A percentile compares a stretch with the other conserved stretches of the same genome.
These are phyloP conservation scores for Cryptococcus sp. DNA, from an alignment of 1,284 basidiomycete species.

Conservation along the genomic window DNA sequence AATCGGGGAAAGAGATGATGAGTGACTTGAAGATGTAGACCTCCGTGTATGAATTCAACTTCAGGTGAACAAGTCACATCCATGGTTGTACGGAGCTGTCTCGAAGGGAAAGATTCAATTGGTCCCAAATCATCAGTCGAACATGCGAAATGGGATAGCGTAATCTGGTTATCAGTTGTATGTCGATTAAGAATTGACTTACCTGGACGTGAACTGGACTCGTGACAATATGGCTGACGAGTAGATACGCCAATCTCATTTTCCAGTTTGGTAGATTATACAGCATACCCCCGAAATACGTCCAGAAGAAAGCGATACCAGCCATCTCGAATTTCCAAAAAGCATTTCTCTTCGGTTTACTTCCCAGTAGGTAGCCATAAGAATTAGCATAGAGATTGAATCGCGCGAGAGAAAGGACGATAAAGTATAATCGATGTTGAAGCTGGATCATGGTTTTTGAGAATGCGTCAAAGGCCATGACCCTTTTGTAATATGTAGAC, in stretches of 20 bases:
- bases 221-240: slow-evolving; percentile 54
- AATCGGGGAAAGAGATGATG: slow-evolving; percentile 96
- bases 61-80: slow-evolving; percentile 84
- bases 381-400: slow-evolving; percentile 94
- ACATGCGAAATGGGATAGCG: slow-evolving; percentile 95
- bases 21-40: slow-evolving; percentile 88
- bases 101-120: slow-evolving; percentile 81
- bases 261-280: slow-evolving; percentile 43
- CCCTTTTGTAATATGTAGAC: slow-evolving; percentile 92
- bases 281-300: slow-evolving; percentile 52
- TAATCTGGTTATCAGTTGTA: slow-evolving; percentile 61
- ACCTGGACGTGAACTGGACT: slow-evolving; percentile 56
- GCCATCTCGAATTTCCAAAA: slow-evolving; percentile 50
- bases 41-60: slow-evolving; percentile 87
- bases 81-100: slow-evolving; percentile 92
- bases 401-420: slow-evolving; percentile 84
- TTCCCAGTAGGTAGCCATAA: slow-evolving; percentile 64
- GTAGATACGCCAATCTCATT: slow-evolving; percentile 50
- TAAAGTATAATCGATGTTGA: slow-evolving; percentile 91
- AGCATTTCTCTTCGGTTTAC: slow-evolving; percentile 43
- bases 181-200: slow-evolving; percentile 7
- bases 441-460: slow-evolving; percentile 64
- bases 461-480: slow-evolving; percentile 72
- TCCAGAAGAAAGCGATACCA: slow-evolving; percentile 53
- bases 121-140: slow-evolving; percentile 89